phyloP scores from a whole-genome alignment of 2,329 filamentous ascomycete genomes.

The Aspergillus carbonarius region DNA sequence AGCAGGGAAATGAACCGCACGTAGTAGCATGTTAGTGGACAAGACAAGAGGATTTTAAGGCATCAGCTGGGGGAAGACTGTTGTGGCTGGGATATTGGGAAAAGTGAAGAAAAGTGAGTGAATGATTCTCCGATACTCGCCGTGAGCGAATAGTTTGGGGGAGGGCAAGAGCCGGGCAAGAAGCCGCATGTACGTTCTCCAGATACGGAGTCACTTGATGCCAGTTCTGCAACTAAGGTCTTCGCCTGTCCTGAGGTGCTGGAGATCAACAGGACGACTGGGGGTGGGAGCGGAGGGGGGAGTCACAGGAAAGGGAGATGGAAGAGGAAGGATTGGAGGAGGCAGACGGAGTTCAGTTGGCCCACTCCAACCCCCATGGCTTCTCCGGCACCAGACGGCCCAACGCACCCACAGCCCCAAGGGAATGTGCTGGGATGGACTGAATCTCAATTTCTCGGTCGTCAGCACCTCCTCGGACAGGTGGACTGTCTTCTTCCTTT shows the following conservation, averaged over 20 bases:
- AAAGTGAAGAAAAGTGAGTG: background rate
- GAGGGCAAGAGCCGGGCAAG: background rate
- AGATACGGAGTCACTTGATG: too few species aligned
- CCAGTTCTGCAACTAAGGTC: background rate
- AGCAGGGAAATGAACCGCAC: background rate
- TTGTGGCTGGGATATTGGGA: background rate
- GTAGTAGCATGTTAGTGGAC: background rate
- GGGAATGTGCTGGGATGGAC: background rate
- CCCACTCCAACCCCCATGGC: constrained; percentile 13
- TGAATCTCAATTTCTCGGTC: too few species aligned
- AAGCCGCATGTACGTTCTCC: background rate
- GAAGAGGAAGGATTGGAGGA: constrained; percentile 10
- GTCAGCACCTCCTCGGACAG: background rate
- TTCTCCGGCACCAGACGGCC: constrained; percentile 1
- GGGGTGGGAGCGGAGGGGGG: constrained; percentile 3
- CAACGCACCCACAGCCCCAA: constrained; percentile 1
- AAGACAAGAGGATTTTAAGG: background rate
- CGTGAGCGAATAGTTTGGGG: background rate
- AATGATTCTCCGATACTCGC: background rate
- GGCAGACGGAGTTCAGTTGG: constrained; percentile 15
- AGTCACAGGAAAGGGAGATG: constrained; percentile 1
- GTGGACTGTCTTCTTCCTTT: background rate
- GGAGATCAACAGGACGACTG: background rate
- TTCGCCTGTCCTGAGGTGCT: background rate
- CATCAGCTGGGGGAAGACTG: background rate